These are phyloP conservation scores for Spencermartinsiella ligniputridi DNA, from an alignment of 1,139 yeast genomes.

Conservation along the genomic window DNA sequence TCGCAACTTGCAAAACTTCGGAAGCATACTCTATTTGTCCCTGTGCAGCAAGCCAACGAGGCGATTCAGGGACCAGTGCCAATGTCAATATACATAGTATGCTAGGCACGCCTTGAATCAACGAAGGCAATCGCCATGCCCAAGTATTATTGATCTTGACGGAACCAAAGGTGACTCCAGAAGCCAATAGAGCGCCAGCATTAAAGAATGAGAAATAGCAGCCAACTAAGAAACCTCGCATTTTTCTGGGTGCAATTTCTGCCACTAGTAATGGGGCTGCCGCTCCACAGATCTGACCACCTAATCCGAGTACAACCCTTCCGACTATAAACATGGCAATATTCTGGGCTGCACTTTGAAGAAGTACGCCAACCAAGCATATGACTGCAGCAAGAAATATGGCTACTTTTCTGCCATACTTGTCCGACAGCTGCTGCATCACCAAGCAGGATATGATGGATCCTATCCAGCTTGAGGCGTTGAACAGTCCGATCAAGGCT, in stretches of 20 bases:
- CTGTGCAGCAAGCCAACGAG: constrained; percentile 57
- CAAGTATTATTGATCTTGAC: constrained; percentile 5
- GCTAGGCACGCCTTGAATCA: constrained; percentile 31
- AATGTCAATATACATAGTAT: constrained; percentile 46
- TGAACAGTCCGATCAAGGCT: constrained; percentile 33
- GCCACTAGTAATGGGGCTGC: constrained; percentile 42
- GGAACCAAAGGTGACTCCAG: constrained; percentile 9
- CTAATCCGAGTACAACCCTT: constrained; percentile 42
- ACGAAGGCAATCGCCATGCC: constrained; percentile 14
- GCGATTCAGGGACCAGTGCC: constrained; percentile 58
- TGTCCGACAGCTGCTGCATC: constrained; percentile 23
- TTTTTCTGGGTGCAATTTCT: constrained; percentile 33
- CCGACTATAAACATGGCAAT: constrained; percentile 39
- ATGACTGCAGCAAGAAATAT: constrained; percentile 32
- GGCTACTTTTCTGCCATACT: constrained; percentile 37
- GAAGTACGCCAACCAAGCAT: constrained; percentile 38
- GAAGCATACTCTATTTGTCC: constrained; percentile 54
- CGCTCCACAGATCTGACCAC: constrained; percentile 34
- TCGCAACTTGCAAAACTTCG: constrained; percentile 22
- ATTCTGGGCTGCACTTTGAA: constrained; percentile 43
- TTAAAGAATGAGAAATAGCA: constrained; percentile 7
- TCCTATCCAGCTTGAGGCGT: constrained; percentile 13
- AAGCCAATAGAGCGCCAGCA: constrained; percentile 9
- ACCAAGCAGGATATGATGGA: constrained; percentile 9
- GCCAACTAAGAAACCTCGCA: neutral